Evolutionary conservation across 371 early-diverging fungal species (phyloP), one percentile per base, ranked within the genome.

Genomic region (Mucor velutinosus): DNA sequence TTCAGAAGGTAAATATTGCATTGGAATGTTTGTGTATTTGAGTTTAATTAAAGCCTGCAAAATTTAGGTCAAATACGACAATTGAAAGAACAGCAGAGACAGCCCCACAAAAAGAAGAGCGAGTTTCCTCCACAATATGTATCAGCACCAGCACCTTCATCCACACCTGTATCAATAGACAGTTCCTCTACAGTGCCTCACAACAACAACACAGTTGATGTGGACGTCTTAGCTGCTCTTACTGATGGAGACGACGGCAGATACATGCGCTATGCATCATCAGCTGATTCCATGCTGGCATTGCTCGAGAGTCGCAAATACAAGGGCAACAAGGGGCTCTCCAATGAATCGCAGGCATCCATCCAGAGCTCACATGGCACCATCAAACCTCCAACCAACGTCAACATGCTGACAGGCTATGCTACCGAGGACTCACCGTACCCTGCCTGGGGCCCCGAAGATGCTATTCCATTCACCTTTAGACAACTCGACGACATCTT

Each of bases 251-350:
- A 89, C 15, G 90, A 90, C 45, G 87, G 89, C 14, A 85, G 93
- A 56, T 93, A 93, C 65, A 90, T 86, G 55, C 84, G 84, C 0
- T 91, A 87, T 60, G 90, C 92, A 0, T 87, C 92, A 0, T 92
- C 94, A 0, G 87, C 91, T 17, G 94, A 91, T 43, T 91, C 93
- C 3, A 82, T 92, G 64, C 75, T 90, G 17, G 88, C 91, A n/a
- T 71, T 91, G 32, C 73, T 93, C 17, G 92, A 92, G 72, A 89
- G 82, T 76, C 89, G 88, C 60, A 87, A 90, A 58, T 84, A 84
- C 23, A 85, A 80, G 56, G 76, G 80, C 53, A 72, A 69, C 47
- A 62, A 60, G 33, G 49, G 49, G 3, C 32, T 53, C 15, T 43
- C 47, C 15, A 60, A 64, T 4, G 64, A 64, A 7, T 64, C 59